Conservation (phyloP, 352 stramenopile species). For the Globisporangium cylindrosporum region DNA sequence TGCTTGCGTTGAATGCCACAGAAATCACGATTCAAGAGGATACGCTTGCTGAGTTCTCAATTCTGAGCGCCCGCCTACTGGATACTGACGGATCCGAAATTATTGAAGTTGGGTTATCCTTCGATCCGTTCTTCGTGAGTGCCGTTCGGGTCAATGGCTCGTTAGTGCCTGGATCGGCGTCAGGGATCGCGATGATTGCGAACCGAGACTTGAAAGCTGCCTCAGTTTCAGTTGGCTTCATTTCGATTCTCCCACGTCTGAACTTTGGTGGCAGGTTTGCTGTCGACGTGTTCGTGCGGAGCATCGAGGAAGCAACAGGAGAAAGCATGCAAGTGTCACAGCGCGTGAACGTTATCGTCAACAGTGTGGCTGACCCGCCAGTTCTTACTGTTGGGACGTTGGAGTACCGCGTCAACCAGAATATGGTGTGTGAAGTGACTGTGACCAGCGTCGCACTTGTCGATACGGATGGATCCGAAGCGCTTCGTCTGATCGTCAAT, state of each 20-base stretch:
- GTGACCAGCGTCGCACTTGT: conserved; percentile 27
- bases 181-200: conserved; percentile 10
- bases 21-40: conserved; percentile 34
- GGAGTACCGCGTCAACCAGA: conserved; percentile 38
- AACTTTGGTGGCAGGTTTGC: conserved; percentile 41
- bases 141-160: conserved; percentile 32
- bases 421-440: conserved; percentile 22
- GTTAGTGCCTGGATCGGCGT: conserved; percentile 5
- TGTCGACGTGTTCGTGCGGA: conserved; percentile 22
- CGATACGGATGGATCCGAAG: conserved; percentile 45
- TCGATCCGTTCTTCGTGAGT: conserved; percentile 32
- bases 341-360: conserved; percentile 28
- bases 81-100: conserved; percentile 49
- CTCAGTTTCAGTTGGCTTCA: neutral
- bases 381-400: conserved; percentile 18
- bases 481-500: conserved; percentile 30
- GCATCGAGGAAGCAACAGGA: conserved; percentile 28
- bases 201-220: neutral
- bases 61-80: conserved; percentile 35
- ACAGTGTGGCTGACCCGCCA: conserved; percentile 35
- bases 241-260: conserved; percentile 29
- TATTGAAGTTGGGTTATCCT: conserved; percentile 35
- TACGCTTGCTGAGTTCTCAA: conserved; percentile 24
- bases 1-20: conserved; percentile 29
- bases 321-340: conserved; percentile 19